Percentiles rank a stretch among this genome's conserved stretches.
phyloP scores from a whole-genome alignment of 352 stramenopile species.

The Globisporangium emineosum region DNA sequence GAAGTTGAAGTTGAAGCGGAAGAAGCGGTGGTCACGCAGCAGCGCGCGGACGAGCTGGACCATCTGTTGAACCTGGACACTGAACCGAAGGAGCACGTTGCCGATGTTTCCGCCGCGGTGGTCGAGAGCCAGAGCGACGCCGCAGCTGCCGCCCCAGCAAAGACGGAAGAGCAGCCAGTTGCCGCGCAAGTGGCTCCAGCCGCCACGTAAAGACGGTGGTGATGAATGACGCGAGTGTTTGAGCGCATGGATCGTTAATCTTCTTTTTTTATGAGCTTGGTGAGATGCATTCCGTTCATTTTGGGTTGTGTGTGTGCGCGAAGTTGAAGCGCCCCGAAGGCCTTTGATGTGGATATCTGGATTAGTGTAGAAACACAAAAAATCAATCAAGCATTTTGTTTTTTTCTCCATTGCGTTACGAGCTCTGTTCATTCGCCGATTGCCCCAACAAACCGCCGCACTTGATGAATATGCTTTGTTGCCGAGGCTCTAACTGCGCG shows the following conservation, averaged over 20 bases:
- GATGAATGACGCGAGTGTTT: not conserved
- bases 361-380: not conserved
- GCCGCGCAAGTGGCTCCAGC: not conserved
- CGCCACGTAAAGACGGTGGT: not conserved
- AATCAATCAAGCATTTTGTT: not conserved
- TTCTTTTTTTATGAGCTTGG: conserved; percentile 1
- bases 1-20: not conserved
- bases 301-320: not conserved
- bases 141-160: not conserved
- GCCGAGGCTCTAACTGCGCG: not conserved
- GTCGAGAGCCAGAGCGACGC: not conserved
- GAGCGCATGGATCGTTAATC: not conserved
- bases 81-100: not conserved
- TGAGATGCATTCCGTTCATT: not conserved
- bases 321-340: not conserved
- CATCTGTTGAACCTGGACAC: not conserved
- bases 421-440: not conserved
- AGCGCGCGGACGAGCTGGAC: conserved; percentile 3
- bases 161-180: not conserved
- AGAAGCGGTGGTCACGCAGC: not conserved
- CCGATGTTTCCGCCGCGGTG: not conserved
- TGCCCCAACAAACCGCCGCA: not conserved
- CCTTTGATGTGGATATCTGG: not conserved
- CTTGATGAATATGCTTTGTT: too few species aligned
- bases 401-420: not conserved